phyloP scores from a whole-genome alignment of 208 protist species.

The Leishmania tarentolae region DNA sequence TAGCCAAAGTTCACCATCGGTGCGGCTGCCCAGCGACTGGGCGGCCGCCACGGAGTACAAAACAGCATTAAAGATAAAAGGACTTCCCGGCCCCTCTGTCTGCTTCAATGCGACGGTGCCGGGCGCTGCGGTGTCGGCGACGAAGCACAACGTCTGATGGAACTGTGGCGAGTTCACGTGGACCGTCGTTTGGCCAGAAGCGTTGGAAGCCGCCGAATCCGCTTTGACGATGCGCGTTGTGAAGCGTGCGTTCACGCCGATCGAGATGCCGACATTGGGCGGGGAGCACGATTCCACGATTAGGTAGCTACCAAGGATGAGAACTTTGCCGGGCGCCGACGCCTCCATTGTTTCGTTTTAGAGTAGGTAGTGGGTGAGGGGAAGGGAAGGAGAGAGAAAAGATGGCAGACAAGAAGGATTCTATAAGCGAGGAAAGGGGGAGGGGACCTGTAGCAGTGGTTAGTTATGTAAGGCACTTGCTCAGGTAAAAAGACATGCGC shows the following conservation, averaged over 20 bases:
- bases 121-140: constrained; percentile 31
- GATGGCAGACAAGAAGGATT: not conserved
- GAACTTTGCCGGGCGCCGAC: constrained; percentile 95
- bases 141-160: constrained; percentile 63
- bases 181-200: constrained; percentile 37
- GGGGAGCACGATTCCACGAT: constrained; percentile 78
- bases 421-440: not conserved
- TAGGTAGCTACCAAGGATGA: constrained; percentile 96
- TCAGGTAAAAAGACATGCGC: not conserved
- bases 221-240: constrained; percentile 49
- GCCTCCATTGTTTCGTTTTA: constrained; percentile 31
- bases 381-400: not conserved
- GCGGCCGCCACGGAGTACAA: constrained; percentile 67
- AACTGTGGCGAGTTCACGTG: constrained; percentile 88
- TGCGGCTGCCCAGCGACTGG: constrained; percentile 19
- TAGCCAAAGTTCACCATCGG: constrained; percentile 37
- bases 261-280: constrained; percentile 91
- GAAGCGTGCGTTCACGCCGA: constrained; percentile 93
- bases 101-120: constrained; percentile 52
- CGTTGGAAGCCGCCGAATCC: not conserved
- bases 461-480: not conserved
- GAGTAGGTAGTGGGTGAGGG: not conserved
- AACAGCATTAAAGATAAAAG: constrained; percentile 78
- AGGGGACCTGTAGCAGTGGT: not conserved
- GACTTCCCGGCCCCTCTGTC: constrained; percentile 49